These are phyloP conservation scores for Mortierella claussenii DNA, from an alignment of 192 early-diverging fungal genomes.

Conservation along the genomic window DNA sequence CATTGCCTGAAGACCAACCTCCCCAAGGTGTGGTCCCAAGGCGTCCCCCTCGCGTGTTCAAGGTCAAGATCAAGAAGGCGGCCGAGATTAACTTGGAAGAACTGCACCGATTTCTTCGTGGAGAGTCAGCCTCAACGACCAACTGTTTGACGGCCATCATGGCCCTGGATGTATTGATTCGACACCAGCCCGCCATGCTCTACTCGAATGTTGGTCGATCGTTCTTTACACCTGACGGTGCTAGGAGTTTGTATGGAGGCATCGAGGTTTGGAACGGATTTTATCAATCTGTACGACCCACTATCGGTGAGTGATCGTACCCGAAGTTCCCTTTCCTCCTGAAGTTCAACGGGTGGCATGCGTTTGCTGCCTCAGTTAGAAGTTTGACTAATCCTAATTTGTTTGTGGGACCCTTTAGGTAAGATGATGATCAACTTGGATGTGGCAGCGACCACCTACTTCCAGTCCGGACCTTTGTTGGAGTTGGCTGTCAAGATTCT, in stretches of 20 bases:
- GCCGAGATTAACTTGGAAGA: slow-evolving; percentile 75
- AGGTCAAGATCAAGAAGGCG: slow-evolving; percentile 71
- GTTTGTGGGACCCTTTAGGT: slow-evolving; percentile 11
- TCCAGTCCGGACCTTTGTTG: slow-evolving; percentile 72
- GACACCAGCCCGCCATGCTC: slow-evolving; percentile 81
- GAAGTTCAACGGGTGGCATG: no score
- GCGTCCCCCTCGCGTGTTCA: slow-evolving; percentile 66
- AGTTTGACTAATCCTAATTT: not conserved
- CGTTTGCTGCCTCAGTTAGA: no score
- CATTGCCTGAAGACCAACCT: slow-evolving; percentile 55
- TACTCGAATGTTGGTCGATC: slow-evolving; percentile 88
- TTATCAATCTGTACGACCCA: slow-evolving; percentile 88
- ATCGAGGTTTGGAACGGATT: slow-evolving; percentile 94
- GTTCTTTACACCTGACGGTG: slow-evolving; percentile 86
- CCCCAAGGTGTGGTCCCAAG: slow-evolving; percentile 21
- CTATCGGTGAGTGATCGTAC: slow-evolving; percentile 70
- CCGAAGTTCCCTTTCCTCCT: no score
- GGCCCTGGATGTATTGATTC: slow-evolving; percentile 84
- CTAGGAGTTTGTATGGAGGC: slow-evolving; percentile 67
- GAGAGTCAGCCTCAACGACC: slow-evolving; percentile 53
- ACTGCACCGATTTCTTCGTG: slow-evolving; percentile 61
- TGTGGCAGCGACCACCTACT: slow-evolving; percentile 76
- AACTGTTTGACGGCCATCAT: slow-evolving; percentile 64
- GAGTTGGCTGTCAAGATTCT: slow-evolving; percentile 78
- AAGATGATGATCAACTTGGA: slow-evolving; percentile 81